Conservation (phyloP, 2,329 filamentous ascomycete species). For the Xenosphaeropsis pyriputrescens region DNA sequence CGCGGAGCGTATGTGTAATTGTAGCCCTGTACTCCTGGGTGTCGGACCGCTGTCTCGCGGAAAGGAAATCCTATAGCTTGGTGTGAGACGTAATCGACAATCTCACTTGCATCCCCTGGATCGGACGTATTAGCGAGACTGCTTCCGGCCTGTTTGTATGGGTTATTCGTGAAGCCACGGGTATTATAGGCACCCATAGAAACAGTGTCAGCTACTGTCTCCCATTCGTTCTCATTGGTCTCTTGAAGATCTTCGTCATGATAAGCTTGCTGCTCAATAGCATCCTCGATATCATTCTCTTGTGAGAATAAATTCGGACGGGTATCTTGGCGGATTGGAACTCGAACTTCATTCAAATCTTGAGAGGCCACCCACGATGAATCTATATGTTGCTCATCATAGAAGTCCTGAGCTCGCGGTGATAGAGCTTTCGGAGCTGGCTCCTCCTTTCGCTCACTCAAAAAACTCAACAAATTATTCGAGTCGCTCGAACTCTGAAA, state of each 20-base stretch:
- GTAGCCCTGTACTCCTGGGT: constrained; percentile 6
- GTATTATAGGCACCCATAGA: constrained; percentile 1
- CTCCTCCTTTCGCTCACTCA: background rate
- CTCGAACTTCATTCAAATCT: background rate
- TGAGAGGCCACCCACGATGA: background rate
- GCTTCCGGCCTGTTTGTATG: constrained; percentile 10
- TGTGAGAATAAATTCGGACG: background rate
- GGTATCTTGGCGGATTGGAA: background rate
- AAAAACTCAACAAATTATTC: background rate
- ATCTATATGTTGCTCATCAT: background rate
- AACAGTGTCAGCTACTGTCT: constrained; percentile 14
- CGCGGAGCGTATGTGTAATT: no score
- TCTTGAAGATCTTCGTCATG: constrained; percentile 3
- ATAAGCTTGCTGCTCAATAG: background rate
- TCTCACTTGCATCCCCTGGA: no score
- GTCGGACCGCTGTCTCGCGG: constrained; percentile 13
- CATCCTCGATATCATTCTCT: background rate
- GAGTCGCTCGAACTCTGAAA: constrained; percentile 1
- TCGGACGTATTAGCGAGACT: constrained; percentile 15
- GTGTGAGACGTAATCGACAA: no score
- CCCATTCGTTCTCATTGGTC: constrained; percentile 15
- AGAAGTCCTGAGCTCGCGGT: background rate
- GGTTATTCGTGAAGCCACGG: constrained; percentile 4
- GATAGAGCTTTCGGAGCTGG: background rate
- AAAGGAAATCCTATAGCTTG: constrained; percentile 7